Evolutionary conservation across 2,329 filamentous ascomycete genomes (phyloP).

Genomic region (Aspergillus sojae): DNA sequence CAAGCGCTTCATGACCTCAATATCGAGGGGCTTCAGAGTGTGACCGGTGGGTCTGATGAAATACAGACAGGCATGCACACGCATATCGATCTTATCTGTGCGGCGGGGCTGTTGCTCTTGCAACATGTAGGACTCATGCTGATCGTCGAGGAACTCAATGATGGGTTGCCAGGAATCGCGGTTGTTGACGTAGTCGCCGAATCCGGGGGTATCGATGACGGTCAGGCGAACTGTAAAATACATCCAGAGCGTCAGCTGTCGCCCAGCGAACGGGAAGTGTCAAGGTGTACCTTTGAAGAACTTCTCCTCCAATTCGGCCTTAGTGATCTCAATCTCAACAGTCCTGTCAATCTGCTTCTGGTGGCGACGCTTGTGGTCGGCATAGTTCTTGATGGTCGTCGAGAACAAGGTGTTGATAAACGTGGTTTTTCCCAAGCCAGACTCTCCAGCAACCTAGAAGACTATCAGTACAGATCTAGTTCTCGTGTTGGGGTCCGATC

Average conservation of each 20-base stretch:
- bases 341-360: constrained; percentile 99
- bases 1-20: constrained; percentile 99
- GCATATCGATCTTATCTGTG: constrained; percentile 97
- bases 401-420: constrained; percentile 99
- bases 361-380: constrained; percentile 98
- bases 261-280: not conserved
- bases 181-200: constrained; percentile 99
- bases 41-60: constrained; percentile 99
- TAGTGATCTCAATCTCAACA: constrained; percentile 99
- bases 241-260: constrained; percentile 20
- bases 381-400: constrained; percentile 99
- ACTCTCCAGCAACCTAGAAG: constrained; percentile 90
- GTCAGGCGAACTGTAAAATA: constrained; percentile 79
- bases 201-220: constrained; percentile 97
- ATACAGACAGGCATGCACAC: constrained; percentile 97
- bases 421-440: constrained; percentile 96
- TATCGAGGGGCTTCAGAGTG: constrained; percentile 97
- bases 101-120: constrained; percentile 99
- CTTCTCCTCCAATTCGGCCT: constrained; percentile 99
- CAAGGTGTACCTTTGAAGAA: constrained; percentile 92
- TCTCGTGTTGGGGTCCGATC: not conserved
- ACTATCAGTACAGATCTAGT: constrained; percentile 28
- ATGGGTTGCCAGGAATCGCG: constrained; percentile 99
- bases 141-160: constrained; percentile 99
- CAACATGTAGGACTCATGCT: constrained; percentile 99